phyloP scores from a whole-genome alignment of 2,329 filamentous ascomycete species.

The Rhytidhysteron rufulum region DNA sequence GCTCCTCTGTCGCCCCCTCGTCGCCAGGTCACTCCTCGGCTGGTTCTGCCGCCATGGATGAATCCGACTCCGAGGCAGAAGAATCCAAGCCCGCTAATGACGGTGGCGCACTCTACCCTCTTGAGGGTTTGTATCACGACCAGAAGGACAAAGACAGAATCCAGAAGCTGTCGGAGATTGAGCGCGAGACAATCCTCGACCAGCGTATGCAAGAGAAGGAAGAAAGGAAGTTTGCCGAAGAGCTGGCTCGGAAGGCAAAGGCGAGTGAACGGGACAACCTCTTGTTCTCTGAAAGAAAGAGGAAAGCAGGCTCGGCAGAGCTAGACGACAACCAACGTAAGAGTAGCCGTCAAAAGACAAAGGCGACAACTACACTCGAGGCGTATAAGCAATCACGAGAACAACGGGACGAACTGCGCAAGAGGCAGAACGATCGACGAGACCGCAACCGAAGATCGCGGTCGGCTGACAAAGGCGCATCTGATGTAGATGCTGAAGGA shows the following conservation, averaged over 20 bases:
- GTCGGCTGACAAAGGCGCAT: constrained; percentile 39
- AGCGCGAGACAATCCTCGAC: constrained; percentile 85
- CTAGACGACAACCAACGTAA: constrained; percentile 74
- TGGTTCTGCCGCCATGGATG: constrained; percentile 85
- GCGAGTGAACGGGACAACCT: constrained; percentile 59
- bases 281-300: constrained; percentile 52
- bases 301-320: constrained; percentile 75
- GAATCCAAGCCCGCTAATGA: constrained; percentile 50
- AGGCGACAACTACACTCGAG: constrained; percentile 72
- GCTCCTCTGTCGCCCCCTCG: constrained; percentile 62
- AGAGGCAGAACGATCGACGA: constrained; percentile 46
- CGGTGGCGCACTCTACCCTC: constrained; percentile 68
- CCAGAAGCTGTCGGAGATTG: constrained; percentile 81
- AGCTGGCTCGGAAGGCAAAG: constrained; percentile 74
- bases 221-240: constrained; percentile 73
- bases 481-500: constrained; percentile 61
- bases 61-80: constrained; percentile 56
- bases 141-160: constrained; percentile 58
- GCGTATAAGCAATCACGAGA: constrained; percentile 60
- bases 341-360: constrained; percentile 51
- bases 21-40: constrained; percentile 62
- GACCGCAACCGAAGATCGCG: constrained; percentile 45
- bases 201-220: constrained; percentile 82
- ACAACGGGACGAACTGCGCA: constrained; percentile 56
- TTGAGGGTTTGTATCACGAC: constrained; percentile 76